Base-by-base conservation (phyloP, 768 basidiomycete species). In the Suillus cothurnatus region DNA sequence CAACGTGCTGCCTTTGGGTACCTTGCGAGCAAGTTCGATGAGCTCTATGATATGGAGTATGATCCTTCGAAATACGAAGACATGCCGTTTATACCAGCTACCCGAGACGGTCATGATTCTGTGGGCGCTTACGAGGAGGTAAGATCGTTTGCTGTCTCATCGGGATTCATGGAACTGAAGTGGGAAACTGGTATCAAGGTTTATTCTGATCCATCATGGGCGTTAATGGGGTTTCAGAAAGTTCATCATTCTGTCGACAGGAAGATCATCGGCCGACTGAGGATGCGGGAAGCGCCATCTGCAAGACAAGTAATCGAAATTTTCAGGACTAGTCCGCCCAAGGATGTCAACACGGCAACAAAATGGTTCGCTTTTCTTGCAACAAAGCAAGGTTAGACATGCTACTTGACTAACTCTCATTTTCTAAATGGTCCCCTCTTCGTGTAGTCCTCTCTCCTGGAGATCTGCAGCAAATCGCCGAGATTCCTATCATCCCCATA, bases 21-120 rank as follows among this genome's bases (percentile, higher is more conserved):
- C 77, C 84, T 97, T 39, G 72, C 95, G 58, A 87, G 90, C 61
- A 88, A 96, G 70, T 78, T 88, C 26, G 71, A 78, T 1, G 80
- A 78, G 1, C 81, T 83, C 55, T 95, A 91, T 71, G 69, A 74
- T 6, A 41, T 9, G 19, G 75, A 83, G 47, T 90, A 90, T 69
- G 78, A 86, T 55, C 81, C 85, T 14, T 70, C 74, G 8, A 67
- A 80, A 12, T 90, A 85, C 67, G 75, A 79, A 6, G 77, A 86
- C 34, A 72, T 90, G 17, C 79, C 89, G 0, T 98, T 91, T 78
- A 85, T 98, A 49, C 95, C 96, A 2, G 88, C 92, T 3, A 66
- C 84, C 2, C 81, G 81, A 38, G 78, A 80, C 1, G 77, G 80
- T 9, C 81, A 81, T 12, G 69, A 76, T 14, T 81, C 83, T 58